Evolutionary conservation across 768 basidiomycete genomes (phyloP).

Genomic region (Mycena olivaceomarginata): DNA sequence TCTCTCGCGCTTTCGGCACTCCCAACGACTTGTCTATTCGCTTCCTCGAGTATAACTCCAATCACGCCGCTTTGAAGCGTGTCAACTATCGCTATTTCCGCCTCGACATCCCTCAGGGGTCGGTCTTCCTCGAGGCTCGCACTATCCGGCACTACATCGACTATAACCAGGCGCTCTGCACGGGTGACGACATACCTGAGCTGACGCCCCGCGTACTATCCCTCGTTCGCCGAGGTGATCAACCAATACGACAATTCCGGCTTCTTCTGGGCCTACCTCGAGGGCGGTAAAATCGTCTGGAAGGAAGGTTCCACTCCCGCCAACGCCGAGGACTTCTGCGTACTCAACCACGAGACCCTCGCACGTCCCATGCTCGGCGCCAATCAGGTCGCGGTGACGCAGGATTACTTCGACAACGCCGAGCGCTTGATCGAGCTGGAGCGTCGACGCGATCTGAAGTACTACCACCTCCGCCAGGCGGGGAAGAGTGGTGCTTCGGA

Average conservation of each 20-base stretch:
- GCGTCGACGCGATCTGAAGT: neutral
- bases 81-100: neutral
- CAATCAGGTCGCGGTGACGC: neutral
- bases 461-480: neutral
- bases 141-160: neutral
- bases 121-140: neutral
- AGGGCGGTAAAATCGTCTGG: neutral
- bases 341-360: neutral
- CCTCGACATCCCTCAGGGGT: neutral
- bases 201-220: neutral
- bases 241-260: neutral
- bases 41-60: neutral
- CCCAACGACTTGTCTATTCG: neutral
- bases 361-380: neutral
- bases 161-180: neutral
- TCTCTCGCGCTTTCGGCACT: neutral
- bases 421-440: neutral
- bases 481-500: neutral
- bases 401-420: slow-evolving; percentile 1
- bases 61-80: neutral
- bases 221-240: neutral
- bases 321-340: neutral
- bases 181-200: neutral
- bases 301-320: neutral
- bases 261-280: neutral